Percentiles rank a stretch among this genome's conserved stretches.
Conservation (phyloP, 2,329 filamentous ascomycete species). For the Zasmidium cellare region DNA sequence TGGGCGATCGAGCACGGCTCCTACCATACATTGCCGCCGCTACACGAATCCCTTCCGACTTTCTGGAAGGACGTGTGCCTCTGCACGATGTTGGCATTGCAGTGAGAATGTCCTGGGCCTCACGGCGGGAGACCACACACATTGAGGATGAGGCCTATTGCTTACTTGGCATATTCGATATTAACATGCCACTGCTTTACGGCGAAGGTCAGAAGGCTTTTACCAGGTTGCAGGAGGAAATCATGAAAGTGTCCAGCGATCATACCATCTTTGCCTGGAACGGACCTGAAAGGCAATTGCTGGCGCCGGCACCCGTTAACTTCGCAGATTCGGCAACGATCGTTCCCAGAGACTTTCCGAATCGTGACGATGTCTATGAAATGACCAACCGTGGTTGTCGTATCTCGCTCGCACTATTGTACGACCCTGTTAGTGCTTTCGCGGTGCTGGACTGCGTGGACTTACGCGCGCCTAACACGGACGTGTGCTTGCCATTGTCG, state of each 20-base stretch:
- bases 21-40: not conserved
- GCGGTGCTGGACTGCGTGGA: no score
- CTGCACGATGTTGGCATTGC: constrained; percentile 6
- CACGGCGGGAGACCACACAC: constrained; percentile 17
- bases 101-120: constrained; percentile 21
- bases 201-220: constrained; percentile 13
- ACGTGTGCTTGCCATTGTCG: no score
- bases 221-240: constrained; percentile 7
- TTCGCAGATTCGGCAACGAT: no score
- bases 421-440: no score
- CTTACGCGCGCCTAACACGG: no score
- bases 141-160: constrained; percentile 48
- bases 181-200: constrained; percentile 38
- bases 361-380: no score
- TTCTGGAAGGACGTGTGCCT: not conserved
- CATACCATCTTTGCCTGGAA: constrained; percentile 2
- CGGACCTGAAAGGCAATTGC: not conserved
- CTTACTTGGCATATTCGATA: constrained; percentile 46
- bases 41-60: not conserved
- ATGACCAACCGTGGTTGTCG: no score
- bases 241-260: constrained; percentile 1
- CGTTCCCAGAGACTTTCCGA: no score
- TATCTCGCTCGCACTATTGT: no score
- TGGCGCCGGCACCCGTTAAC: no score
- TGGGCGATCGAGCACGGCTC: not conserved